Evolutionary conservation across 2,329 filamentous ascomycete species (phyloP).

Genomic region (Hymenoscyphus albidus): DNA sequence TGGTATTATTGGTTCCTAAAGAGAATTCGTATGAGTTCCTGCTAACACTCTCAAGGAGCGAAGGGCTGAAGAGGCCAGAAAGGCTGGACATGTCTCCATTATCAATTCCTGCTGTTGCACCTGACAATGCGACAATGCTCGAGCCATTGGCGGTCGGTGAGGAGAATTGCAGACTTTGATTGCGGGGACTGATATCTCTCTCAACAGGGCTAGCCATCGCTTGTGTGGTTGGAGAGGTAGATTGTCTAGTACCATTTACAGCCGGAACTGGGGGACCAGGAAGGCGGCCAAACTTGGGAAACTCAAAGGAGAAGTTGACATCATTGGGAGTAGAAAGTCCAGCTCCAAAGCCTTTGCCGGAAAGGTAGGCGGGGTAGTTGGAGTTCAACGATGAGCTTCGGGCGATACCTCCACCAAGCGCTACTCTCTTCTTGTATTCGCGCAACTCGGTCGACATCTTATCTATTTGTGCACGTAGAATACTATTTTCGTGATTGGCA

Average conservation of each 20-base stretch:
- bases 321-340: conserved; percentile 60
- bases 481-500: conserved; percentile 78
- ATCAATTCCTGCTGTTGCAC: conserved; percentile 24
- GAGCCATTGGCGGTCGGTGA: conserved; percentile 37
- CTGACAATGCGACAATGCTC: conserved; percentile 27
- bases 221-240: conserved; percentile 23
- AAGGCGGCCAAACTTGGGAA: conserved; percentile 85
- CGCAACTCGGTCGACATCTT: conserved; percentile 78
- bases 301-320: conserved; percentile 91
- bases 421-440: conserved; percentile 86
- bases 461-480: conserved; percentile 83
- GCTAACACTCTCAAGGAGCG: conserved; percentile 44
- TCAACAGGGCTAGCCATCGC: conserved; percentile 25
- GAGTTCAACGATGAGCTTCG: conserved; percentile 23
- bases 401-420: conserved; percentile 43
- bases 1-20: conserved; percentile 40
- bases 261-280: conserved; percentile 43
- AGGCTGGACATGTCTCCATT: conserved; percentile 48
- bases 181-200: conserved; percentile 26
- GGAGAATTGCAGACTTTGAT: conserved; percentile 22
- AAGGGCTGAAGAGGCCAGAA: conserved; percentile 57
- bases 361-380: conserved; percentile 27
- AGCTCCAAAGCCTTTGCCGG: conserved; percentile 45
- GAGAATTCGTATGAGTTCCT: conserved; percentile 39
- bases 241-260: conserved; percentile 22